Evolutionary conservation across 2,329 filamentous ascomycete genomes (phyloP), one percentile per base, ranked within the genome.

Genomic region (Leptographium galeiforme): DNA sequence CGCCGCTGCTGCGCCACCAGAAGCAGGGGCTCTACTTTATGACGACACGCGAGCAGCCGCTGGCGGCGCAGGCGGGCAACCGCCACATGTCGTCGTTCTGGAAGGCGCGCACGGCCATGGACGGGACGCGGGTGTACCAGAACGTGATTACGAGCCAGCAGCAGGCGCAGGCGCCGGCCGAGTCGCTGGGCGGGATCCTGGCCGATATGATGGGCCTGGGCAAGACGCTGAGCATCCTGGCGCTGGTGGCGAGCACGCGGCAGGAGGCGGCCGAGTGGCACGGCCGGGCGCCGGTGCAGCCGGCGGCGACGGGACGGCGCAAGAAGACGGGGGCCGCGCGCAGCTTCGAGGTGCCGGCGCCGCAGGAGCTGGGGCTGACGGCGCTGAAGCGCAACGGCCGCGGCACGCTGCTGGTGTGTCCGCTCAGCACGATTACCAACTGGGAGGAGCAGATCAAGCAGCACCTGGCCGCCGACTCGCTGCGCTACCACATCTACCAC

Each of bases 361-460:
- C 72, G 19, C 64, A 71, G 19, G 63, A 67, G 1, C 65, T 81
- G 18, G 72, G 68, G 2, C 66, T 81, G 19, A 78, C 76, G 13
- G 68, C 63, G 12, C 64, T 86, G n/a, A 68, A 70, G 19, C 74
- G 72, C 44, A 95, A 96, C 62, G 81, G 80, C 7, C 85, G 82
- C 62, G 82, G 87, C 0, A 97, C 93, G 0, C 72, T 98, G 36
- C 76, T 98, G 18, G 81, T 98, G 16, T 94, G 87, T 54, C 93
- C 93, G 1, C 76, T 96, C 3, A 95, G 88, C 62, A 93, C 91
- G 0, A 82, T 97, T 55, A 84, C 85, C 32, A 98, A 97, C 63
- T 98, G 93, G 93, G 85, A 91, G 61, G 82, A 89, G 60, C 93
- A 98, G 67, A 87, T 97, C 57, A 85, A 85, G 61, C 78, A 86